A percentile compares a stretch with the other conserved stretches of the same genome.
These are phyloP conservation scores for Phaeomoniella chlamydospora DNA, from an alignment of 2,329 filamentous ascomycete species.

Conservation along the genomic window DNA sequence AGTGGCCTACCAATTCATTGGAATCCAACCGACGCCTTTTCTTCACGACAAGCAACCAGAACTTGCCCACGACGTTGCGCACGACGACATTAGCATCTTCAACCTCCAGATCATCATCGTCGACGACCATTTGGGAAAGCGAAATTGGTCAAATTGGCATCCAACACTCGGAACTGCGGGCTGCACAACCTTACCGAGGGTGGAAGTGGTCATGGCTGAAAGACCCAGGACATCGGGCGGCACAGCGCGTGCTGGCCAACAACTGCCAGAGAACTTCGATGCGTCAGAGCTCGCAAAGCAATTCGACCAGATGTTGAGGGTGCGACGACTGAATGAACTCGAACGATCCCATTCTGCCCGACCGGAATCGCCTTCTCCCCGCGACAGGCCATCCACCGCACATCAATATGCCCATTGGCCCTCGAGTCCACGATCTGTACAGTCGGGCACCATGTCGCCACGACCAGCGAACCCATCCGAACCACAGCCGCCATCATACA, in stretches of 20 bases:
- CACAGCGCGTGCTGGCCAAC: neutral
- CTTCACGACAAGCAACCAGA: no score
- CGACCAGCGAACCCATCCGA: conserved; percentile 6
- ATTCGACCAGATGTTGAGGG: conserved; percentile 77
- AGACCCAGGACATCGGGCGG: neutral
- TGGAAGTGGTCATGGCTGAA: neutral
- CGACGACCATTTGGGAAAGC: no score
- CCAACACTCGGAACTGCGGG: no score
- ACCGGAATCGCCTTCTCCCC: conserved; percentile 41
- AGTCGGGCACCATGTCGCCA: conserved; percentile 5
- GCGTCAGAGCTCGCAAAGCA: conserved; percentile 66
- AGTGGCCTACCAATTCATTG: no score
- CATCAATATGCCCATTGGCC: conserved; percentile 21
- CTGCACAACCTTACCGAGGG: no score
- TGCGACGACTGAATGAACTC: conserved; percentile 74
- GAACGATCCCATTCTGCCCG: conserved; percentile 44
- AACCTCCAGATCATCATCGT: no score
- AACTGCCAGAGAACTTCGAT: conserved; percentile 42
- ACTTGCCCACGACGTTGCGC: no score
- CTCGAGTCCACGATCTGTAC: conserved; percentile 20
- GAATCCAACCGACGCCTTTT: no score
- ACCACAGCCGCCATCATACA: conserved; percentile 39
- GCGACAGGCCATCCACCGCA: conserved; percentile 37
- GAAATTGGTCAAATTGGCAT: no score
- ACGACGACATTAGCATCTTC: no score